Conservation (phyloP, 164 flowering plant genomes). For the Paratinospora sagittata region DNA sequence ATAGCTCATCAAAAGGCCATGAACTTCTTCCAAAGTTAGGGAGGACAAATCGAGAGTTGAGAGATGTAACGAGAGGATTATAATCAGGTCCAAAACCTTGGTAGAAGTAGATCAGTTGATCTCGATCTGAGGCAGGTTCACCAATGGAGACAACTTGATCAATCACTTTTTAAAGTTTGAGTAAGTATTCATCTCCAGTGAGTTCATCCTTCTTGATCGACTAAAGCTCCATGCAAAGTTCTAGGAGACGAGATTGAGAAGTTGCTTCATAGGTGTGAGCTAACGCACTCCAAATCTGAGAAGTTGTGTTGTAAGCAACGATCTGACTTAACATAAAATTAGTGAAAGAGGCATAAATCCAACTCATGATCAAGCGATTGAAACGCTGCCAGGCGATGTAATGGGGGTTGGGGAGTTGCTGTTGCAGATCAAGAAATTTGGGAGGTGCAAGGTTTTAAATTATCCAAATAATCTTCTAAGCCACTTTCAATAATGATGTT, state of each 20-base stretch:
- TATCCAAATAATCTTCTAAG: background rate
- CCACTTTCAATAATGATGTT: too few species aligned
- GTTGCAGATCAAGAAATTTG: background rate
- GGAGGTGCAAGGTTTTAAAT: background rate
- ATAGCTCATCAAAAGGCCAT: too few species aligned
- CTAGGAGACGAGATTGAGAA: too few species aligned
- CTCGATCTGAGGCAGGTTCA: too few species aligned
- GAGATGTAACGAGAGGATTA: too few species aligned
- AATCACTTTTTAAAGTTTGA: too few species aligned
- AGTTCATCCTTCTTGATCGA: background rate
- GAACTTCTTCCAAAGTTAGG: too few species aligned
- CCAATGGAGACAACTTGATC: too few species aligned
- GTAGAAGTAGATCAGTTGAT: too few species aligned
- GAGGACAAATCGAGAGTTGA: too few species aligned
- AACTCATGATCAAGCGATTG: background rate
- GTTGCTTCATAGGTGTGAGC: background rate
- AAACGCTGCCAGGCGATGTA: background rate
- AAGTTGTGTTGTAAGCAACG: constrained; percentile 26
- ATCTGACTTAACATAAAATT: background rate
- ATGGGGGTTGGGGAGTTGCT: background rate
- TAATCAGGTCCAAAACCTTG: too few species aligned
- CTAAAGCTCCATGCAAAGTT: background rate
- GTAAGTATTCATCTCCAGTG: too few species aligned
- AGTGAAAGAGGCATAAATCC: background rate
- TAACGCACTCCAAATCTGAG: constrained; percentile 30